Base-by-base conservation (phyloP, 495 filamentous ascomycete genomes). In the Penicillium turbatum region DNA sequence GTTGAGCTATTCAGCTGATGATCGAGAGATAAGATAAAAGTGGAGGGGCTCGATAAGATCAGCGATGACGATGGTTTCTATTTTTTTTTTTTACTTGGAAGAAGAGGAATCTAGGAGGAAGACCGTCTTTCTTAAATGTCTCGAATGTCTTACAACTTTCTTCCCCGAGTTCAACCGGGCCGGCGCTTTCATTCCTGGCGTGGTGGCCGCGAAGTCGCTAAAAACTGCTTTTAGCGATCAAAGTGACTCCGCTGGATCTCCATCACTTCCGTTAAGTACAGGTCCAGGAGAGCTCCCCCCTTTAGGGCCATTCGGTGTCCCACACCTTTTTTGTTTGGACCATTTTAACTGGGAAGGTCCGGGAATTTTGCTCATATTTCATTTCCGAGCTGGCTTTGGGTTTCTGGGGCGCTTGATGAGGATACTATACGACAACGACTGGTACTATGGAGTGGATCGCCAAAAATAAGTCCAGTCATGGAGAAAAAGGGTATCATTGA, bases 201-300 rank as follows among this genome's bases (percentile, higher is more conserved):
- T 39, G 54, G 37, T 50, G 46, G 40, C 60, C 47, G 24, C 37
- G 36, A 49, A 55, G 56, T 75, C 72, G 72, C 70, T 72, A 74
- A 74, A 69, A 76, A 69, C 72, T 77, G 74, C 74, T 72, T 71
- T 77, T 77, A 77, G 69, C 58, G 74, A 73, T 71, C 70, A 70
- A 29, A 42, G 58, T 42, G 34, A 53, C 64, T 69, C 66, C 66
- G 64, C 66, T 57, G 53, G 55, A 50, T 56, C 63, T 66, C 63
- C 63, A 66, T 66, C 56, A 54, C 55, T 75, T 77, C 73, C 72
- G 65, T 69, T 77, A 77, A 77, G 73, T 75, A 75, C 73, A 77
- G 73, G 73, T 77, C 62, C 63, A 75, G 69, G 72, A 75, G 72
- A 72, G 69, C 65, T 50, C 60, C 64, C 69, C 64, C 66, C 49